Evolutionary conservation across 306 rosid species (phyloP).

Genomic region (Purshia tridentata): DNA sequence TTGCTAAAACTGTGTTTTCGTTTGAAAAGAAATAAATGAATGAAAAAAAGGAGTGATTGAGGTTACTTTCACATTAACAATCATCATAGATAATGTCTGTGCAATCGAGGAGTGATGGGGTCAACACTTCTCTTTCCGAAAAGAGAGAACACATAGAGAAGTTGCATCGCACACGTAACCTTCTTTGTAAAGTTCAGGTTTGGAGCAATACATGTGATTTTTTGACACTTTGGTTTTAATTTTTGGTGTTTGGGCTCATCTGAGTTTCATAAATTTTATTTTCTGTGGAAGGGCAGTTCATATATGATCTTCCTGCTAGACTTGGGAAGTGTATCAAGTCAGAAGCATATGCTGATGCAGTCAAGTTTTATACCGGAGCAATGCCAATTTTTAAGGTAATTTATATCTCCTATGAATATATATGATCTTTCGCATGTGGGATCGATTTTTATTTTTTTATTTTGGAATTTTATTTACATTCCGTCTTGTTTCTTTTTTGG

Average conservation of each 20-base stretch:
- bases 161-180: constrained; percentile 77
- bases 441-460: constrained; percentile 15
- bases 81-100: constrained; percentile 79
- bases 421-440: constrained; percentile 17
- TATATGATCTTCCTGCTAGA: constrained; percentile 90
- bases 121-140: constrained; percentile 75
- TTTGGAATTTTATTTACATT: background rate
- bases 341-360: constrained; percentile 90
- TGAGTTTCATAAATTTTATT: constrained; percentile 26
- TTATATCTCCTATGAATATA: constrained; percentile 18
- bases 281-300: constrained; percentile 64
- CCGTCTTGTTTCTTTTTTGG: background rate
- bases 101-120: constrained; percentile 87
- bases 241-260: constrained; percentile 6
- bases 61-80: constrained; percentile 1
- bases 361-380: constrained; percentile 86
- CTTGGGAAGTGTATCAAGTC: constrained; percentile 84
- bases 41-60: constrained; percentile 12
- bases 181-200: constrained; percentile 94
- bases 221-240: background rate
- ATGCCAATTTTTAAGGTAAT: constrained; percentile 87
- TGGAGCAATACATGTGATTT: background rate
- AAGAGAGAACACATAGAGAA: constrained; percentile 90
- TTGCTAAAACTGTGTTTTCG: background rate
- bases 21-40: constrained; percentile 3